Evolutionary conservation across 257 asterid species (phyloP).

Genomic region (Primulina huaijiensis): DNA sequence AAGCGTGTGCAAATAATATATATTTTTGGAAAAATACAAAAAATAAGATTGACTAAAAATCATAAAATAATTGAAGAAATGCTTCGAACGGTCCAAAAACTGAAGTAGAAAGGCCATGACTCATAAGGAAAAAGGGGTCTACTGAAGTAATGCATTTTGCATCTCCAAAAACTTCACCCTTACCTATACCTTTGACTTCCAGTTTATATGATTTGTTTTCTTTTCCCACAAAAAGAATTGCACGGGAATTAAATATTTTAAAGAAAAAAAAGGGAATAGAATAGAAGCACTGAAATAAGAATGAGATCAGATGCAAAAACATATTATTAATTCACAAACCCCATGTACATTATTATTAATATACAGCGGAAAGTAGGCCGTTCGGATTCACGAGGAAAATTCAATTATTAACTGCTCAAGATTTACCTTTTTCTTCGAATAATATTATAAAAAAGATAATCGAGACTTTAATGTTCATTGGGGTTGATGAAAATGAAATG

Average conservation of each 20-base stretch:
- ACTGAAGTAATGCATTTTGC: too few species aligned
- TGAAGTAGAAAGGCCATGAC: too few species aligned
- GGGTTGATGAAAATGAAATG: constrained; percentile 41
- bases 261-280: constrained; percentile 29
- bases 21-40: too few species aligned
- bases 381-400: constrained; percentile 28
- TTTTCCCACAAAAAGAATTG: constrained; percentile 27
- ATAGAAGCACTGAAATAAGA: constrained; percentile 46
- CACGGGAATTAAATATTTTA: constrained; percentile 22
- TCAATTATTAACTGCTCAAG: constrained; percentile 29
- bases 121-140: background rate
- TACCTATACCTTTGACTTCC: constrained; percentile 41
- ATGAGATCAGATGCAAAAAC: constrained; percentile 37
- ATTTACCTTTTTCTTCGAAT: constrained; percentile 22
- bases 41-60: too few species aligned
- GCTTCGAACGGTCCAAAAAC: too few species aligned
- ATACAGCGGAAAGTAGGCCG: constrained; percentile 20
- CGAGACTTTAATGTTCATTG: constrained; percentile 60
- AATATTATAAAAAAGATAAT: background rate
- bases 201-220: constrained; percentile 28
- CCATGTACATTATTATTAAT: constrained; percentile 7
- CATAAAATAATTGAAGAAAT: too few species aligned
- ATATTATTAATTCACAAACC: constrained; percentile 1
- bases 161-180: constrained; percentile 21
- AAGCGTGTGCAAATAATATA: too few species aligned